Conservation (phyloP, 140 eudicot genomes). For the Cichorium intybus region DNA sequence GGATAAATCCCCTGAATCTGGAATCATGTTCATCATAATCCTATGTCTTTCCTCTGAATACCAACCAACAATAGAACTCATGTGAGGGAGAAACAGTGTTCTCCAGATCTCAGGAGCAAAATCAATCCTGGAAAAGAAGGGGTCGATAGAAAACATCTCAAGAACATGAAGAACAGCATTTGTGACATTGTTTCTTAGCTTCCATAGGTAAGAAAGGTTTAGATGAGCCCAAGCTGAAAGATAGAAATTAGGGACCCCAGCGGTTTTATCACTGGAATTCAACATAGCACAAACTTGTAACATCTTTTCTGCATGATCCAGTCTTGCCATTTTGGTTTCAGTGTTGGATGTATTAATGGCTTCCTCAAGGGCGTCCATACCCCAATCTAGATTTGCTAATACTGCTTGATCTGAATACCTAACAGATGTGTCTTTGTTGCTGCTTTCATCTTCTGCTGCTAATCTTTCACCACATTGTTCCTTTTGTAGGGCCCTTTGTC, state of each 20-base stretch:
- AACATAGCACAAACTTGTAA: constrained; percentile 86
- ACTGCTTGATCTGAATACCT: constrained; percentile 86
- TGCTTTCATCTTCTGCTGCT: constrained; percentile 66
- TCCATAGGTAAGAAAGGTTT: constrained; percentile 66
- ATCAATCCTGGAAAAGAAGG: constrained; percentile 79
- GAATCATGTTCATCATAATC: constrained; percentile 80
- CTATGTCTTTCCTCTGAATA: constrained; percentile 71
- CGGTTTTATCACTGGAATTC: constrained; percentile 59
- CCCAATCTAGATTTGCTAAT: constrained; percentile 80
- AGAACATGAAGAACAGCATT: constrained; percentile 69
- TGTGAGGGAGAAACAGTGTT: constrained; percentile 68
- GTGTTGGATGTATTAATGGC: constrained; percentile 67
- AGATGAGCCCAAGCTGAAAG: constrained; percentile 90
- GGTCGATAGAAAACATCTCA: constrained; percentile 75
- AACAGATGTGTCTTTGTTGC: constrained; percentile 45
- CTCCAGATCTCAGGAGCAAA: constrained; percentile 91
- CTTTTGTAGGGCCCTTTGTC: constrained; percentile 55
- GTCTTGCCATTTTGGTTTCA: constrained; percentile 74
- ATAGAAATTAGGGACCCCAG: constrained; percentile 79
- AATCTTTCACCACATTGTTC: constrained; percentile 84
- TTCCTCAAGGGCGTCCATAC: constrained; percentile 81
- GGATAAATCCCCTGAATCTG: constrained; percentile 68
- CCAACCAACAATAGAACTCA: constrained; percentile 86
- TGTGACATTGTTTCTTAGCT: constrained; percentile 48
- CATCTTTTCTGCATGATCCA: constrained; percentile 83